Evolutionary conservation across 257 asterid genomes (phyloP), one percentile per base, ranked within the genome.

Genomic region (Lantana camara): DNA sequence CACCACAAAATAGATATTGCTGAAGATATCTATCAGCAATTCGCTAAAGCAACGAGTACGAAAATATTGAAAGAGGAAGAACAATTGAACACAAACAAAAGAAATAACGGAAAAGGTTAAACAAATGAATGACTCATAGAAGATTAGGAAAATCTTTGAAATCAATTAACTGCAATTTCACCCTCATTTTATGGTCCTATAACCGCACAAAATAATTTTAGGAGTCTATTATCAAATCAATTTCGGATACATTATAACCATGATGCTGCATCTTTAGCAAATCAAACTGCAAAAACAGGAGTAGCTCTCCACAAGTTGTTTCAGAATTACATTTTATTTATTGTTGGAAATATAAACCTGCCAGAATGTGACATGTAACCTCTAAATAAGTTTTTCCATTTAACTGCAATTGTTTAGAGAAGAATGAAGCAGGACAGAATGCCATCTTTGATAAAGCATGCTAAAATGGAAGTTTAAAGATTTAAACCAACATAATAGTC

Each of bases 271-370:
- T 27, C 32, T 27, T 27, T 5, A 5, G 5, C 32, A 27, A 27
- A 27, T 27, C 32, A 27, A 27, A 27, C 32, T 2, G 5, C 32
- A 27, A 27, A n/a, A 27, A 27, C 32, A 27, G 32, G 32, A 27
- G n/a, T 27, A 27, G 32, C 32, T 27, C 5, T 5, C 32, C 32
- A 27, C 32, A 2, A 27, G 53, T 4, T 12, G 30, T 15, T 50
- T 35, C 60, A 14, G 15, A 50, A 21, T 9, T 23, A 49, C 44
- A 48, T 15, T 3, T 49, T 38, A 48, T 15, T 3, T 49, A 50
- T 64, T 51, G 38, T n/a, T 58, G n/a, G 11, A 7, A 48, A 66
- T 17, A 35, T 66, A 56, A 57, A 66, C 24, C 46, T n/a, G 16
- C 57, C 57, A 56, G 48, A 4, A 45, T 44, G 56, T 20, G 40